phyloP scores from a whole-genome alignment of 2,329 filamentous ascomycete species.

The Exophiala alcalophila region DNA sequence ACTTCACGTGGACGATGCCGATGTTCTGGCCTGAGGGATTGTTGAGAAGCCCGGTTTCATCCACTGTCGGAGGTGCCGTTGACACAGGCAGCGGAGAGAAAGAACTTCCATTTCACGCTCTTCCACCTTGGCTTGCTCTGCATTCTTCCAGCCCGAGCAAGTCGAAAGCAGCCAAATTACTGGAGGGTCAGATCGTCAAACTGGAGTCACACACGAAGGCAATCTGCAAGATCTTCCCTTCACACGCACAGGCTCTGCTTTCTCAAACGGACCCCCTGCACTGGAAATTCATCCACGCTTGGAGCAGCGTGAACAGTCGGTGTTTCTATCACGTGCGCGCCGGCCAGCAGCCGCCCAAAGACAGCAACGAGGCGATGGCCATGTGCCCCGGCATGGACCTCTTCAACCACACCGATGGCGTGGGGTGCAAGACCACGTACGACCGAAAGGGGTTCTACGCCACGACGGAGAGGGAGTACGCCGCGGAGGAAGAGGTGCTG shows the following conservation, averaged over 20 bases:
- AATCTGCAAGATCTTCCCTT: not conserved
- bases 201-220: slow-evolving; percentile 3
- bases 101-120: not conserved
- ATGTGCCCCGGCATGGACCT: slow-evolving; percentile 27
- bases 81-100: not conserved
- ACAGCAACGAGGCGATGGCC: slow-evolving; percentile 26
- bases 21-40: slow-evolving; percentile 18
- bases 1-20: slow-evolving; percentile 20
- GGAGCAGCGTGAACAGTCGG: slow-evolving; percentile 23
- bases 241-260: not conserved
- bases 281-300: slow-evolving; percentile 20
- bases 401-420: slow-evolving; percentile 24
- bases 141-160: not conserved
- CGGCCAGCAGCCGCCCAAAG: slow-evolving; percentile 10
- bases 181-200: slow-evolving; percentile 8
- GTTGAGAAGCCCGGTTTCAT: too few species aligned
- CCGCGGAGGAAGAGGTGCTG: slow-evolving; percentile 15
- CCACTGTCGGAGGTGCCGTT: too few species aligned
- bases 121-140: slow-evolving; percentile 15
- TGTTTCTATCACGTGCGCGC: slow-evolving; percentile 23
- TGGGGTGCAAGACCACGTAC: slow-evolving; percentile 6
- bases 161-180: slow-evolving; percentile 1
- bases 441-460: slow-evolving; percentile 11
- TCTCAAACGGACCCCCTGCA: not conserved
- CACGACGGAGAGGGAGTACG: slow-evolving; percentile 1